Conservation (phyloP, 495 filamentous ascomycete genomes). For the Apiosordaria backusii region DNA sequence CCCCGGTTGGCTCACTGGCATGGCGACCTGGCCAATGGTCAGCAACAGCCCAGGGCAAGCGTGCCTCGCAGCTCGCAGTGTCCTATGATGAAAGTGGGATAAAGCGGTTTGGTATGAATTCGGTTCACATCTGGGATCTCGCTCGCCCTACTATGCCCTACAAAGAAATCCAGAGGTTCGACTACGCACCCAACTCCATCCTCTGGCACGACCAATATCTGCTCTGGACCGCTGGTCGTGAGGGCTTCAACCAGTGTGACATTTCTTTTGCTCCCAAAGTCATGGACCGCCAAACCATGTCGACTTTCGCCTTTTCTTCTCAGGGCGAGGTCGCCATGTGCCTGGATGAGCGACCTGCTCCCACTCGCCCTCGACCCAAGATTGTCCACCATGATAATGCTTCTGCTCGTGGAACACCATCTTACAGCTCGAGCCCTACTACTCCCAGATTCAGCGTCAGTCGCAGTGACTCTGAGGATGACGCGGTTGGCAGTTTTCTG, state of each 20-base stretch:
- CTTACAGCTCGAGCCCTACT: constrained; percentile 43
- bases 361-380: constrained; percentile 38
- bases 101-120: constrained; percentile 57
- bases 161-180: constrained; percentile 75
- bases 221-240: constrained; percentile 84
- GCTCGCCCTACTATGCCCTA: constrained; percentile 82
- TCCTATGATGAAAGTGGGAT: constrained; percentile 49
- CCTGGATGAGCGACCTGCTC: constrained; percentile 45
- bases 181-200: constrained; percentile 66
- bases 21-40: constrained; percentile 84
- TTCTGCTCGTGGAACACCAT: constrained; percentile 20
- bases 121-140: constrained; percentile 90
- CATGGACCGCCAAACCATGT: constrained; percentile 66
- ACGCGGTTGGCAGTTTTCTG: constrained; percentile 58
- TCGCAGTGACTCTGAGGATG: constrained; percentile 65
- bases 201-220: constrained; percentile 90
- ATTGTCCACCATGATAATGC: constrained; percentile 29
- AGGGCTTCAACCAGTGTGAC: constrained; percentile 88
- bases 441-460: constrained; percentile 51
- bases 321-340: constrained; percentile 58
- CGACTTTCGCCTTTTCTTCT: constrained; percentile 59
- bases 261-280: constrained; percentile 75
- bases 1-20: constrained; percentile 68
- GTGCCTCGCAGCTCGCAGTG: constrained; percentile 54
- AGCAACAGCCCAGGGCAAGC: constrained; percentile 58